These are phyloP conservation scores for Aspergillus sclerotiicarbonarius DNA, from an alignment of 495 filamentous ascomycete species.

Conservation along the genomic window DNA sequence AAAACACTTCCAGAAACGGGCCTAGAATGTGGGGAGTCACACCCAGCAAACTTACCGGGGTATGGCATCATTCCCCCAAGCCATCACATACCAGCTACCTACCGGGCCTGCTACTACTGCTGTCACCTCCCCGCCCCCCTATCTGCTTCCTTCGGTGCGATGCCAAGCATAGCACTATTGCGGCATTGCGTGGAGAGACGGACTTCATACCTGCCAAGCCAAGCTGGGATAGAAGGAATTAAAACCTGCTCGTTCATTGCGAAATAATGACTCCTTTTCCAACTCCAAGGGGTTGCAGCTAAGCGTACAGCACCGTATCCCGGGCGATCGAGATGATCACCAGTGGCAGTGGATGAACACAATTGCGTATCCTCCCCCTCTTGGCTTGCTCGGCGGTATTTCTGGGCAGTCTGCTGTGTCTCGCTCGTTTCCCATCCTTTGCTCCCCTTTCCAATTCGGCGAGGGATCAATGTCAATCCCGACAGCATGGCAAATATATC, in stretches of 20 bases:
- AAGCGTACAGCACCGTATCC: neutral
- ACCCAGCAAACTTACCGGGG: neutral
- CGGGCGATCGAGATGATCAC: constrained; percentile 4
- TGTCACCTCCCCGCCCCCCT: neutral
- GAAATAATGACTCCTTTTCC: neutral
- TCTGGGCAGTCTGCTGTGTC: neutral
- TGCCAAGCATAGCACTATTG: constrained; percentile 4
- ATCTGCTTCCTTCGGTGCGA: neutral
- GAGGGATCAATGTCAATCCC: neutral
- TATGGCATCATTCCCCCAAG: neutral
- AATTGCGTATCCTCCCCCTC: constrained; percentile 2
- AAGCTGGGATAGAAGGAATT: neutral
- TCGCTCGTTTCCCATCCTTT: neutral
- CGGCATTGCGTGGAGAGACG: constrained; percentile 1
- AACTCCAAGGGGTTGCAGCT: neutral
- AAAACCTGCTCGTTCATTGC: neutral
- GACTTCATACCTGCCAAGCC: neutral
- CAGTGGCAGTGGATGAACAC: neutral
- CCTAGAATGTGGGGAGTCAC: constrained; percentile 4
- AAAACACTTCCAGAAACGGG: neutral
- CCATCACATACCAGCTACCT: neutral
- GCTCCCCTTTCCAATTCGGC: neutral
- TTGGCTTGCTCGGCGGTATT: constrained; percentile 4
- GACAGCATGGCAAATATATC: neutral
- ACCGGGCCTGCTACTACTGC: neutral